Evolutionary conservation across 192 early-diverging fungal species (phyloP).

Genomic region (Mortierella antarctica): DNA sequence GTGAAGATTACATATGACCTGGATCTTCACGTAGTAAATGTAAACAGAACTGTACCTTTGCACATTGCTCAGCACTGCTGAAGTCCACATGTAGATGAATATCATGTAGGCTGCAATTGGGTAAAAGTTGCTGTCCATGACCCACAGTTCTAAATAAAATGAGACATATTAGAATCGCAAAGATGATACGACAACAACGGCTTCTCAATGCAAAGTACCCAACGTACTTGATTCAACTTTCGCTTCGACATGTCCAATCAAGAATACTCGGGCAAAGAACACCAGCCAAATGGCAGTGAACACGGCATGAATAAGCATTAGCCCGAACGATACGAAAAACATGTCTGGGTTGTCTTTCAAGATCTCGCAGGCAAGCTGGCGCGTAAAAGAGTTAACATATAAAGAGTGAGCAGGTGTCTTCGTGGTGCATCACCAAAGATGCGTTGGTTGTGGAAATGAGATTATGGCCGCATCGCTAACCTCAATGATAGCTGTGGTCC

Average conservation of each 20-base stretch:
- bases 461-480: constrained; percentile 22
- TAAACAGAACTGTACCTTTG: constrained; percentile 60
- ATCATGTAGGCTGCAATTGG: constrained; percentile 66
- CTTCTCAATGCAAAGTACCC: not conserved
- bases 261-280: constrained; percentile 74
- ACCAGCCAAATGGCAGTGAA: constrained; percentile 76
- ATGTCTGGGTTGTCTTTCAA: constrained; percentile 76
- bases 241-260: constrained; percentile 58
- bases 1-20: not conserved
- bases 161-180: constrained; percentile 1
- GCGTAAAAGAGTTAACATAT: not conserved
- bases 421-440: not conserved
- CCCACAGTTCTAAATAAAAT: constrained; percentile 55
- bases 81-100: constrained; percentile 83
- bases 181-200: not conserved
- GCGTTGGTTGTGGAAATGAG: not conserved
- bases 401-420: not conserved
- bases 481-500: constrained; percentile 66
- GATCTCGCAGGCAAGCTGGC: constrained; percentile 78
- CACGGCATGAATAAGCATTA: constrained; percentile 65
- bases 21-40: not conserved
- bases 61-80: constrained; percentile 73
- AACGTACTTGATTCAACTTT: constrained; percentile 4
- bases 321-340: constrained; percentile 67
- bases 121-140: constrained; percentile 61